Base-by-base conservation (phyloP, 2,329 filamentous ascomycete species). In the Metarhizium guizhouense region DNA sequence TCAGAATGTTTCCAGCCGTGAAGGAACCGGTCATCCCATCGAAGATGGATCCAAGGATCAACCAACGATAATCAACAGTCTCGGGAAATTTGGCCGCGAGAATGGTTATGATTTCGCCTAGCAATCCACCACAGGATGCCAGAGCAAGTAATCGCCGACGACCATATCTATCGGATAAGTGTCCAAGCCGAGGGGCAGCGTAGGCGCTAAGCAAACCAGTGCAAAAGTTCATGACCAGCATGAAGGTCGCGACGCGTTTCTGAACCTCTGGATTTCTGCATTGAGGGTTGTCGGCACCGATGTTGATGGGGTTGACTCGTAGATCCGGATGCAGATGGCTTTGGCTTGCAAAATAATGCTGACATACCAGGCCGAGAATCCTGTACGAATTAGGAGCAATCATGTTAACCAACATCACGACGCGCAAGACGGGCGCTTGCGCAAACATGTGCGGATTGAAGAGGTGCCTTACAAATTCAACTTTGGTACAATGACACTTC, bases 1-100 rank as follows among this genome's bases (percentile, higher is more conserved):
- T 85, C 56, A 95, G 74, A 20, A 86, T 75, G 49, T 87, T 87
- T 32, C 86, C 87, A 0, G 90, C 83, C 1, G 91, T 95, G 68
- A 96, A 96, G 0, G 92, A 96, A 7, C 94, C 94, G 10, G 85
- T 85, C 5, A 96, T 66, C 4, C 94, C 94, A 66, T 99, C 94
- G 49, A 92, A 76, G 10, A 88, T 76, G 40, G 85, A 82, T 10
- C 90, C 90, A 1, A 93, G 68, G 6, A 97, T 74, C 25, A 99
- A 74, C 81, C 89, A 88, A 55, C 87, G 85, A 64, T 95, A 89
- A 58, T 86, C 80, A 52, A 96, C 74, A 0, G 72, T 72, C 11
- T 91, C 83, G 0, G 91, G 87, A 62, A 83, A 91, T 58, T 80
- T 86, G 29, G 86, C 91, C 2, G 90, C 85, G 4, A 94, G 67